Evolutionary conservation across 805 yeast genomes (phyloP).

Genomic region (Candida michaelii): DNA sequence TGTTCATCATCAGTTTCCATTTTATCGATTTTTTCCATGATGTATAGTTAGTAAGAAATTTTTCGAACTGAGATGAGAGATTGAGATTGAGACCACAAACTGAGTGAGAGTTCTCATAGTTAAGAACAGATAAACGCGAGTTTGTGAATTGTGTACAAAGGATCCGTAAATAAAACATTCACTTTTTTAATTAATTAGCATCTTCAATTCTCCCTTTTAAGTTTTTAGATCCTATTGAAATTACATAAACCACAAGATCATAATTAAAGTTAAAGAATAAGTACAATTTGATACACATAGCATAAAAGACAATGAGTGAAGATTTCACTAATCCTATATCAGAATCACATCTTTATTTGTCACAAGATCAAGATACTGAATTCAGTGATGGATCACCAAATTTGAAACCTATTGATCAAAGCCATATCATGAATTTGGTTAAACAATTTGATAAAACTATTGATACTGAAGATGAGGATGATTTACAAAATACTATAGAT

Average conservation of each 20-base stretch:
- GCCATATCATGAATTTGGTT: slow-evolving; percentile 17
- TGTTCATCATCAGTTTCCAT: slow-evolving; percentile 35
- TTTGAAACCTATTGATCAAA: slow-evolving; percentile 3
- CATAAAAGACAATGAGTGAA: slow-evolving; percentile 13
- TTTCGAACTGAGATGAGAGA: not conserved
- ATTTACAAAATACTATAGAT: slow-evolving; percentile 2
- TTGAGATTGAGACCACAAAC: too few relatives aligned
- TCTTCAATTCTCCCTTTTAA: not conserved
- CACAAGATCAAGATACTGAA: slow-evolving; percentile 12
- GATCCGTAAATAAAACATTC: slow-evolving; percentile 4
- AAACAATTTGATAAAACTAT: slow-evolving; percentile 14
- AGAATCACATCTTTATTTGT: slow-evolving; percentile 30
- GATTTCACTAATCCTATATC: slow-evolving; percentile 26
- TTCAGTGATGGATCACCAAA: slow-evolving; percentile 5
- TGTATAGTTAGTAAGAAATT: not conserved
- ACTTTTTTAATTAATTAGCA: slow-evolving; percentile 1
- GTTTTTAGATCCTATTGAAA: not conserved
- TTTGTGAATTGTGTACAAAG: slow-evolving; percentile 7
- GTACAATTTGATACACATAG: not conserved
- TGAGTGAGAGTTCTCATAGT: too few relatives aligned
- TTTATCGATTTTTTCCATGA: slow-evolving; percentile 1
- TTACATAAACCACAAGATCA: not conserved
- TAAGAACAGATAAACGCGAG: not conserved
- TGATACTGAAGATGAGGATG: slow-evolving; percentile 3
- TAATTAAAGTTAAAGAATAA: not conserved